phyloP scores from a whole-genome alignment of 306 rosid genomes.

The Vigna mungo region DNA sequence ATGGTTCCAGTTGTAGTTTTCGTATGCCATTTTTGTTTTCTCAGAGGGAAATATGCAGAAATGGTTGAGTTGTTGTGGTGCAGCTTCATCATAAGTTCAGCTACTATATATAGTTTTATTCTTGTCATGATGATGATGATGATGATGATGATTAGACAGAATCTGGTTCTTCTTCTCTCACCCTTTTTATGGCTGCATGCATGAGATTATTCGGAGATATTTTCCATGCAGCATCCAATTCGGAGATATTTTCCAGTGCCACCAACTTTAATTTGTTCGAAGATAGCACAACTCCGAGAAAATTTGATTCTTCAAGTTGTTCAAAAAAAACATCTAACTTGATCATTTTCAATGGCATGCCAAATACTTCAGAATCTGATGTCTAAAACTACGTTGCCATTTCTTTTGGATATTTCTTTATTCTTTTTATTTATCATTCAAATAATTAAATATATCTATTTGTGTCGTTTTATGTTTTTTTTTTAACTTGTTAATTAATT shows the following conservation, averaged over 20 bases:
- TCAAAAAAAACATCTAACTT: neutral
- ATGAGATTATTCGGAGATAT: slow-evolving; percentile 18
- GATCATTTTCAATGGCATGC: neutral
- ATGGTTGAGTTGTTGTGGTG: slow-evolving; percentile 1
- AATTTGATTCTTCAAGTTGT: slow-evolving; percentile 41
- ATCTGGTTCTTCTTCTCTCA: slow-evolving; percentile 43
- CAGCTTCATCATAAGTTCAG: neutral
- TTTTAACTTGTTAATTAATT: too few species aligned
- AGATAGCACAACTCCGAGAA: neutral
- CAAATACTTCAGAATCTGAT: neutral
- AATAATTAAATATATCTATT: too few species aligned
- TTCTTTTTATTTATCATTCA: too few species aligned
- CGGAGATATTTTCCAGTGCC: slow-evolving; percentile 23
- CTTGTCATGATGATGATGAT: neutral
- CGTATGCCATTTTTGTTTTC: slow-evolving; percentile 44
- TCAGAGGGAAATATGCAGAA: neutral
- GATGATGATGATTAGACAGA: slow-evolving; percentile 14
- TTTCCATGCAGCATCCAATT: slow-evolving; percentile 7
- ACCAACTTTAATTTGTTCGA: slow-evolving; percentile 27
- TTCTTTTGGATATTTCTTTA: too few species aligned
- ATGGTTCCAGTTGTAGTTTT: slow-evolving; percentile 27
- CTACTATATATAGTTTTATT: slow-evolving; percentile 37
- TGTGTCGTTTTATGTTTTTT: too few species aligned
- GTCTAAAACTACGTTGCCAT: neutral
- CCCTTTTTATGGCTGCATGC: neutral